phyloP scores from a whole-genome alignment of 2,329 filamentous ascomycete species.

The Fusarium domesticum region DNA sequence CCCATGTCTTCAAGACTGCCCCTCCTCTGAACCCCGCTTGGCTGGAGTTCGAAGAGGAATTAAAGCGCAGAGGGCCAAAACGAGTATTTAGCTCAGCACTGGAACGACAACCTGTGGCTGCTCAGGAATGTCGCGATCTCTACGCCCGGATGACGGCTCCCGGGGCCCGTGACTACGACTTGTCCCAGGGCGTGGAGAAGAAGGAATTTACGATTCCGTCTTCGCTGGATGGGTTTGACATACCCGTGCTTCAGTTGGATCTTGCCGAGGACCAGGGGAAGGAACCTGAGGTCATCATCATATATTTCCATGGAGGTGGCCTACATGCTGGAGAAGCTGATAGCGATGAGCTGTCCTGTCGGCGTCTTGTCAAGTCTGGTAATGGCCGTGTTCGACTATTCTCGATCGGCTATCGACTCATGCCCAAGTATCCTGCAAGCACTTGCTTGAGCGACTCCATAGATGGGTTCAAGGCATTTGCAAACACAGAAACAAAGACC shows the following conservation, averaged over 20 bases:
- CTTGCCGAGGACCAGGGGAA: conserved; percentile 9
- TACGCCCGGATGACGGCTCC: conserved; percentile 36
- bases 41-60: conserved; percentile 37
- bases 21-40: conserved; percentile 42
- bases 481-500: conserved; percentile 18
- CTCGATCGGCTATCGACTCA: conserved; percentile 46
- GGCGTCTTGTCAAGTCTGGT: conserved; percentile 37
- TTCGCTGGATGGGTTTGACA: conserved; percentile 31
- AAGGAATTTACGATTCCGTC: conserved; percentile 33
- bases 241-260: conserved; percentile 39
- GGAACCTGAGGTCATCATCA: conserved; percentile 29
- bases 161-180: conserved; percentile 36
- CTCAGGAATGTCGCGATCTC: conserved; percentile 38
- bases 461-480: conserved; percentile 32
- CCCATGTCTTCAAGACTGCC: conserved; percentile 31
- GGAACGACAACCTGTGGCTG: conserved; percentile 41
- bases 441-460: conserved; percentile 43
- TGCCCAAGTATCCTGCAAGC: conserved; percentile 39
- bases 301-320: conserved; percentile 51
- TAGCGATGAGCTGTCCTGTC: conserved; percentile 48
- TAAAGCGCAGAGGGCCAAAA: conserved; percentile 17
- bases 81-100: conserved; percentile 22
- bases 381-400: conserved; percentile 35
- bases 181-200: conserved; percentile 35
- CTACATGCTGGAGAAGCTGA: conserved; percentile 47